Percentiles rank a stretch among this genome's conserved stretches.
These are phyloP conservation scores for Exophiala lecanii-corni DNA, from an alignment of 2,329 filamentous ascomycete species.

Conservation along the genomic window DNA sequence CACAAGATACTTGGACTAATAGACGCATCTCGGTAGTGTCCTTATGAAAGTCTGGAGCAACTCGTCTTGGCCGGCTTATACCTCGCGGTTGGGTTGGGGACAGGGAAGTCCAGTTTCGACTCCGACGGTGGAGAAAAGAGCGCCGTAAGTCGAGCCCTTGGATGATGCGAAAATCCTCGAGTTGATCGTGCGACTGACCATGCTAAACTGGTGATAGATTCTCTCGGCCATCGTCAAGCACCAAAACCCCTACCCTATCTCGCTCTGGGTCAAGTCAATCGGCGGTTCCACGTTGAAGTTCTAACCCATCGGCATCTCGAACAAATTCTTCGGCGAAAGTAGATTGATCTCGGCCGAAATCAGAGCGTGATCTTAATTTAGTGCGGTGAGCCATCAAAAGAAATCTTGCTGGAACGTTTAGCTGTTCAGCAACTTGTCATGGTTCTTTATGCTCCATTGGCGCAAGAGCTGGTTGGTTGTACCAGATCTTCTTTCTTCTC, in stretches of 20 bases:
- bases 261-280: constrained; percentile 8
- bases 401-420: no score
- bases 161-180: not conserved
- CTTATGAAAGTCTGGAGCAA: constrained; percentile 49
- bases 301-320: not conserved
- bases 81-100: constrained; percentile 39
- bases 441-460: no score
- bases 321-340: not conserved
- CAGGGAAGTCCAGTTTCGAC: constrained; percentile 11
- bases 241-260: constrained; percentile 6
- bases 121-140: constrained; percentile 17
- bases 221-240: constrained; percentile 9
- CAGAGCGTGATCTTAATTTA: no score
- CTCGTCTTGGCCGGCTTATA: constrained; percentile 43
- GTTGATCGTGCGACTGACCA: no score
- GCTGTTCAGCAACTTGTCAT: no score
- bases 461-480: no score
- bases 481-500: no score
- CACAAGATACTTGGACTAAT: no score
- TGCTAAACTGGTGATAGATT: no score
- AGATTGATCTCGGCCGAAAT: not conserved
- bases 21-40: constrained; percentile 35
- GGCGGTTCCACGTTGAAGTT: not conserved
- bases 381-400: no score
- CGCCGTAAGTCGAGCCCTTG: constrained; percentile 18